Conservation (phyloP, 352 stramenopile genomes). For the Pythium volutum region DNA sequence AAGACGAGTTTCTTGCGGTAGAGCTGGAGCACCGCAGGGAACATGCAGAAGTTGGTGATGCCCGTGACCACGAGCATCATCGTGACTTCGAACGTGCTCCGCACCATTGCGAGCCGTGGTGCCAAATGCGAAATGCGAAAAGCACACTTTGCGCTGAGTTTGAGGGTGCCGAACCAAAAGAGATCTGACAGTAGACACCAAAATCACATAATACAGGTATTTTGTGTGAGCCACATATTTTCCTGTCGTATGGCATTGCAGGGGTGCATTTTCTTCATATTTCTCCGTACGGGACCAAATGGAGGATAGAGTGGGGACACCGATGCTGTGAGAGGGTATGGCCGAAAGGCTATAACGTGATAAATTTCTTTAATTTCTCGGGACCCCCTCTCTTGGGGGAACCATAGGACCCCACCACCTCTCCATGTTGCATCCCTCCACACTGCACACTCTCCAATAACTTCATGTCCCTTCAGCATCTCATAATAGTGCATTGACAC, state of each 20-base stretch:
- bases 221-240: conserved; percentile 1
- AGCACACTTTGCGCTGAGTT: no score
- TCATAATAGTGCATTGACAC: no score
- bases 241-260: background rate
- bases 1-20: conserved; percentile 59
- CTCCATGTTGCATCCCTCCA: no score
- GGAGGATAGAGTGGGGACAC: background rate
- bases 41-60: conserved; percentile 79
- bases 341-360: conserved; percentile 80
- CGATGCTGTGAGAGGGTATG: background rate
- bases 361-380: conserved; percentile 90
- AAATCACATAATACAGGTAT: no score
- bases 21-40: conserved; percentile 62
- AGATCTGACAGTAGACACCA: no score
- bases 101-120: conserved; percentile 33
- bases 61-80: conserved; percentile 77
- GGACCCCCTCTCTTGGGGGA: conserved; percentile 38
- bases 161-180: no score
- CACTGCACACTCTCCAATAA: no score
- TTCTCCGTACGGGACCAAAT: conserved; percentile 9
- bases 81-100: conserved; percentile 51
- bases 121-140: no score
- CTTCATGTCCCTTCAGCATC: no score
- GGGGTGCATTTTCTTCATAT: background rate
- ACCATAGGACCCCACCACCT: background rate